Evolutionary conservation across 768 basidiomycete genomes (phyloP).

Genomic region (Trametes meyenii): DNA sequence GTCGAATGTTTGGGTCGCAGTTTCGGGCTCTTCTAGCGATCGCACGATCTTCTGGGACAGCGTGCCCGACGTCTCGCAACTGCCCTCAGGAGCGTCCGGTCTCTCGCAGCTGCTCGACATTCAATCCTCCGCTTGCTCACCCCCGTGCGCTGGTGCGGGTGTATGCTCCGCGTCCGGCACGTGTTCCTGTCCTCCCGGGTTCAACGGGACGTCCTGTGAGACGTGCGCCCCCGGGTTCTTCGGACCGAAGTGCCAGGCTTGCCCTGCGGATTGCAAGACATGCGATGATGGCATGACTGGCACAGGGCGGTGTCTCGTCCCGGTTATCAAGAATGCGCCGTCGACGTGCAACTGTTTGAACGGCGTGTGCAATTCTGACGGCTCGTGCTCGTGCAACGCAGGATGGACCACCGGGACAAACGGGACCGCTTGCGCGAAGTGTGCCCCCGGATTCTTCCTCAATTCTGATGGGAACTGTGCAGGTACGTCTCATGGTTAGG

Average conservation of each 20-base stretch:
- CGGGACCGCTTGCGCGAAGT: conserved; percentile 78
- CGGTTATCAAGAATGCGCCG: conserved; percentile 52
- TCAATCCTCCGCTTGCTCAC: conserved; percentile 74
- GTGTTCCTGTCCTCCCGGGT: conserved; percentile 74
- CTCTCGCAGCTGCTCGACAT: conserved; percentile 65
- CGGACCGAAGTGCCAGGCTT: conserved; percentile 70
- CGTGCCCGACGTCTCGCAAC: conserved; percentile 71
- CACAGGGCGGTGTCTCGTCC: conserved; percentile 67
- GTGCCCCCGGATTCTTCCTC: conserved; percentile 76
- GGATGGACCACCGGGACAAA: conserved; percentile 75
- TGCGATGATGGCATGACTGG: conserved; percentile 86
- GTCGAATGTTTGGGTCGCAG: conserved; percentile 66
- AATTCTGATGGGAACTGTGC: conserved; percentile 71
- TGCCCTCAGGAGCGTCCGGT: conserved; percentile 52
- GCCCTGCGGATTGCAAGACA: conserved; percentile 64
- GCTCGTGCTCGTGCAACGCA: conserved; percentile 73
- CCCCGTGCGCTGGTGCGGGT: conserved; percentile 73
- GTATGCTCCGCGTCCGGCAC: conserved; percentile 71
- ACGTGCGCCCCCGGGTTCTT: conserved; percentile 75
- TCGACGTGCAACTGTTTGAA: conserved; percentile 82
- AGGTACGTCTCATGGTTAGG: conserved; percentile 43
- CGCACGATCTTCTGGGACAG: conserved; percentile 80
- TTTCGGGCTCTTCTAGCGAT: conserved; percentile 54
- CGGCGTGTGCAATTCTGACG: conserved; percentile 68
- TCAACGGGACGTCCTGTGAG: conserved; percentile 81